phyloP scores from a whole-genome alignment of 2,329 filamentous ascomycete genomes.

The Trichoderma sp. region DNA sequence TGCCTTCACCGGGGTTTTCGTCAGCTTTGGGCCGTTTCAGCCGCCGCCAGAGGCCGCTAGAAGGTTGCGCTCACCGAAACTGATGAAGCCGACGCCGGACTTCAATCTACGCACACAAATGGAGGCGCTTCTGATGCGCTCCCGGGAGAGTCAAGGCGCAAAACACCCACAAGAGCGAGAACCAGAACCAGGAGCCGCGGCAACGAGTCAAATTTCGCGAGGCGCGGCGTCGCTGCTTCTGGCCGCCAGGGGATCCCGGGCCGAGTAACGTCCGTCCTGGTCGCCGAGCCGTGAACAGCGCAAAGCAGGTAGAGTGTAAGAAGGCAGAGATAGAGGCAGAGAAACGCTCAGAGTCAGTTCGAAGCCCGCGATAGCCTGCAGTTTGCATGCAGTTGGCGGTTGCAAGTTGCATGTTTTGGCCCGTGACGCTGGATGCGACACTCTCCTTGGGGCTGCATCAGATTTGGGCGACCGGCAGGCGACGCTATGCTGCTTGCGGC shows the following conservation, averaged over 20 bases:
- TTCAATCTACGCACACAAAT: neutral
- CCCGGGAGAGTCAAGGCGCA: neutral
- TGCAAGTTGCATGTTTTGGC: slow-evolving; percentile 31
- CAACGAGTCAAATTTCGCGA: slow-evolving; percentile 18
- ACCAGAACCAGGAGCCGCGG: slow-evolving; percentile 5
- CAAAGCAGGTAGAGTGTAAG: neutral
- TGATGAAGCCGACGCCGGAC: neutral
- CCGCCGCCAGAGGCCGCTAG: neutral
- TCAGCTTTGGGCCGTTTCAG: slow-evolving; percentile 2
- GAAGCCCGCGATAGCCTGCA: slow-evolving; percentile 20
- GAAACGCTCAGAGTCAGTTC: slow-evolving; percentile 2
- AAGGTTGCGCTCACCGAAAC: slow-evolving; percentile 21
- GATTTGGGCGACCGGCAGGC: slow-evolving; percentile 12
- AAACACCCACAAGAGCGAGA: neutral
- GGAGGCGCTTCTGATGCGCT: neutral
- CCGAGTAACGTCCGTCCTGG: neutral
- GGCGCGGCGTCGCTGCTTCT: slow-evolving; percentile 13
- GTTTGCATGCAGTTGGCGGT: slow-evolving; percentile 22
- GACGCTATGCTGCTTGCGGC: slow-evolving; percentile 13
- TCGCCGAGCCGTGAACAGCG: neutral
- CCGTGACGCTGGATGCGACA: slow-evolving; percentile 31
- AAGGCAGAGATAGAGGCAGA: neutral
- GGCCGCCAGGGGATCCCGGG: neutral
- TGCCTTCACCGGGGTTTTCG: neutral
- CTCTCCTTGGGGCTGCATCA: slow-evolving; percentile 20